Conservation (phyloP, 108 stramenopile genomes). For the Bacterosira constricta region DNA sequence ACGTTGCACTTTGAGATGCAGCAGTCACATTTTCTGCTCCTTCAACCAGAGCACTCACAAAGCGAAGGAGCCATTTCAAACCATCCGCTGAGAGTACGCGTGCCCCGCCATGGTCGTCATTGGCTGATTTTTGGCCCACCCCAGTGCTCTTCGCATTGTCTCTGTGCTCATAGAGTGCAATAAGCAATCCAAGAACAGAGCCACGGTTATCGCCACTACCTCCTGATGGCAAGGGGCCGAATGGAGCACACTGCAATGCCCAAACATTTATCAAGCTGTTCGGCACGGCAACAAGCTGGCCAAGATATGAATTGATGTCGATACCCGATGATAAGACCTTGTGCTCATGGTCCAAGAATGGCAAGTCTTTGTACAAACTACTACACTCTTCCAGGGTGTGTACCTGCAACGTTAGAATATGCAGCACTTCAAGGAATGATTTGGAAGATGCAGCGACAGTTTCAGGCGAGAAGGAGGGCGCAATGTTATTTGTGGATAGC, state of each 20-base stretch:
- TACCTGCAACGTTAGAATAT: slow-evolving; percentile 86
- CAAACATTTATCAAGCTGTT: slow-evolving; percentile 75
- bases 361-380: slow-evolving; percentile 62
- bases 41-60: slow-evolving; percentile 81
- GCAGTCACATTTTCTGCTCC: slow-evolving; percentile 70
- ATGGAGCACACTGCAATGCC: slow-evolving; percentile 72
- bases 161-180: slow-evolving; percentile 88
- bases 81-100: slow-evolving; percentile 75
- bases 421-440: slow-evolving; percentile 87
- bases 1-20: slow-evolving; percentile 74
- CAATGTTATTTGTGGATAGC: slow-evolving; percentile 9
- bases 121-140: slow-evolving; percentile 36
- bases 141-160: slow-evolving; percentile 52
- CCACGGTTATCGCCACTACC: slow-evolving; percentile 82
- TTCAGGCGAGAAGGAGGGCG: slow-evolving; percentile 65
- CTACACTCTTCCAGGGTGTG: slow-evolving; percentile 89
- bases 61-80: slow-evolving; percentile 84
- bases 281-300: slow-evolving; percentile 72
- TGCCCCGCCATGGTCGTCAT: slow-evolving; percentile 86
- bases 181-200: slow-evolving; percentile 81
- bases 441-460: slow-evolving; percentile 78
- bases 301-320: slow-evolving; percentile 79
- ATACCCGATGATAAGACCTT: slow-evolving; percentile 70
- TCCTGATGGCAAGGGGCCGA: slow-evolving; percentile 75
- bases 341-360: slow-evolving; percentile 84